Base-by-base conservation (phyloP, 2,329 filamentous ascomycete species). In the Pestalotiopsis sp. region DNA sequence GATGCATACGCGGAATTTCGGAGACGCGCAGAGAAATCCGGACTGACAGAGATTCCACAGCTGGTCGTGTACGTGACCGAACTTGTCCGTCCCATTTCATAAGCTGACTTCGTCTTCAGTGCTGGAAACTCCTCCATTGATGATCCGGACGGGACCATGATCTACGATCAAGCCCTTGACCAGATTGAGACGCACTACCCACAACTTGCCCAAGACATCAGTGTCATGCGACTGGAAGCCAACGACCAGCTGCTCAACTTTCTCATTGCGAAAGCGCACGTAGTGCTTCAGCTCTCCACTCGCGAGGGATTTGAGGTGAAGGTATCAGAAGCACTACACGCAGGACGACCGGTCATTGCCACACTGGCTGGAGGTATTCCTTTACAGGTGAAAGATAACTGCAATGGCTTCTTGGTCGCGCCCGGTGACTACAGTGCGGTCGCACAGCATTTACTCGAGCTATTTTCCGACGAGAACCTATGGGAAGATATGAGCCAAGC, bases 291-390 rank as follows among this genome's bases (percentile, higher is more conserved):
- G 79, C 88, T 96, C 5, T 95, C 92, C 2, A 94, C 91, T 0
- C 88, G 92, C 45, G 93, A 96, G 77, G 93, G 93, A 0, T 96
- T 96, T 74, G 93, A 96, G 79, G 91, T 96, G 74, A 96, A 96
- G 80, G 92, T 96, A 4, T 94, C 91, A 0, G 93, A 96, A 80
- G 93, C 92, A 1, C 84, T 95, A 25, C 93, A 95, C 76, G 93
- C 94, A 59, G 93, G 93, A 14, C 89, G 91, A 2, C 93, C 93
- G 1, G 87, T 94, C 74, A 93, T 96, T 71, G 92, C 91, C 3
- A 93, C 91, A 1, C 84, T 85, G 23, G 90, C 91, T 1, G 93
- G 93, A n/a, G 93, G 93, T 12, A 95, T 96, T 66, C 92, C 93
- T 1, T 83, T 95, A 4, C 93, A 96, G 77, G 87, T 96, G 68